A percentile compares a stretch with the other conserved stretches of the same genome.
These are phyloP conservation scores for Eutypella sp. DNA, from an alignment of 2,329 filamentous ascomycete species.

Conservation along the genomic window DNA sequence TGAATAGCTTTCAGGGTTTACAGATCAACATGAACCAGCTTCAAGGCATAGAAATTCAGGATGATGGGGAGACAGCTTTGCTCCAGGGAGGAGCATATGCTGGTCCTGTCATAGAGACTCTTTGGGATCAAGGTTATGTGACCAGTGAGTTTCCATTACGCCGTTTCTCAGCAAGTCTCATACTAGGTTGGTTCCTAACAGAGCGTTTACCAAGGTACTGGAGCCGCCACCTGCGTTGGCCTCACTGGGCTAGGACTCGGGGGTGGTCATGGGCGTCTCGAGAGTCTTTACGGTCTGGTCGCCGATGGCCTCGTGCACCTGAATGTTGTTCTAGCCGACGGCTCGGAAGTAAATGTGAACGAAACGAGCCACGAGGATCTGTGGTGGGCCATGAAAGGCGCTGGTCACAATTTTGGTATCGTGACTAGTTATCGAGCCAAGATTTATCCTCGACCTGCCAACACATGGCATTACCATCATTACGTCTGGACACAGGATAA, in stretches of 20 bases:
- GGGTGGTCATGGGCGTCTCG: conserved; percentile 6
- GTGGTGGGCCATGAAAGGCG: conserved; percentile 2
- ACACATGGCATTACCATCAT: conserved; percentile 6
- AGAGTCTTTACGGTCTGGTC: conserved; percentile 5
- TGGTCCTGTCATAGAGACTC: conserved; percentile 1
- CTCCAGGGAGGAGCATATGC: conserved; percentile 4
- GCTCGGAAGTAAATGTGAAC: conserved; percentile 2
- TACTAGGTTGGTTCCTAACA: background rate
- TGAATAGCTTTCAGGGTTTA: conserved; percentile 15
- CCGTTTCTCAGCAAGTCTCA: background rate
- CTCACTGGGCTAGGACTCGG: conserved; percentile 4
- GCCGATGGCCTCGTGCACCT: conserved; percentile 4
- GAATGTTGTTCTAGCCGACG: conserved; percentile 5
- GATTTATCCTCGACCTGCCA: conserved; percentile 1
- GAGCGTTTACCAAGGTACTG: background rate
- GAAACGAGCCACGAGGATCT: conserved; percentile 1
- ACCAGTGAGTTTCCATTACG: conserved; percentile 1
- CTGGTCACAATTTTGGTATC: conserved; percentile 5
- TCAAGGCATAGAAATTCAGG: conserved; percentile 4
- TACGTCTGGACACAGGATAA: conserved; percentile 8
- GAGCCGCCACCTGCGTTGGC: background rate
- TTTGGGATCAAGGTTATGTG: conserved; percentile 3
- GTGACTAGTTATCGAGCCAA: conserved; percentile 5
- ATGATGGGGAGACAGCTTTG: conserved; percentile 3
- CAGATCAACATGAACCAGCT: conserved; percentile 15